A percentile compares a stretch with the other conserved stretches of the same genome.
Evolutionary conservation across 768 basidiomycete genomes (phyloP).

Genomic region (Lentinula raphanica): DNA sequence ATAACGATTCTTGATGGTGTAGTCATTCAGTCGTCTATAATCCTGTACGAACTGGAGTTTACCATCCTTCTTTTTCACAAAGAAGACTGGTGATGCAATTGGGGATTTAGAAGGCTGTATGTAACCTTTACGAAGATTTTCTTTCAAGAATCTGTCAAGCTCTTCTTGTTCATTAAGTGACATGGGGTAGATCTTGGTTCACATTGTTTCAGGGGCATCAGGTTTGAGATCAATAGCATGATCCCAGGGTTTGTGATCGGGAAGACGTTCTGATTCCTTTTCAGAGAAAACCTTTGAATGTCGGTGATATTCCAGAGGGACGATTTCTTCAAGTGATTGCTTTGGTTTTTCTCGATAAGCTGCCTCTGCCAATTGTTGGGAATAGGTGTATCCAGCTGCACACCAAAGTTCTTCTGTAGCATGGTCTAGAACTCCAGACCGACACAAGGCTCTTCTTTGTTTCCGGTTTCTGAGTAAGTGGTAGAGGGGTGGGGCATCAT

Average conservation of each 20-base stretch:
- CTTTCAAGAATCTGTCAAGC: background rate
- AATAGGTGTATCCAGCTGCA: background rate
- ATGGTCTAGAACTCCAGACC: background rate
- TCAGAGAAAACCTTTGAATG: constrained; percentile 22
- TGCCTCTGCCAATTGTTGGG: background rate
- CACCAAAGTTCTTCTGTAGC: background rate
- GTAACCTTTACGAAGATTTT: constrained; percentile 13
- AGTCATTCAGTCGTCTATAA: too few relatives aligned
- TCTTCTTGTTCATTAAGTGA: constrained; percentile 21
- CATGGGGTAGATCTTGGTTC: constrained; percentile 24
- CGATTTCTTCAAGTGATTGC: constrained; percentile 2
- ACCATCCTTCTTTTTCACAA: constrained; percentile 22
- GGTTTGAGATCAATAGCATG: constrained; percentile 24
- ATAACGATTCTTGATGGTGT: too few relatives aligned
- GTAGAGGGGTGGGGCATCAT: background rate
- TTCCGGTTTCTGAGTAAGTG: background rate
- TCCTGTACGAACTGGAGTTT: constrained; percentile 16
- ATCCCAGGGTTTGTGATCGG: constrained; percentile 22
- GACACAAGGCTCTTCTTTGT: background rate
- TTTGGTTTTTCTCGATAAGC: background rate
- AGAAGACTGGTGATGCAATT: constrained; percentile 16
- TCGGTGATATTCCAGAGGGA: constrained; percentile 9
- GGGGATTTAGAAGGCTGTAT: constrained; percentile 18
- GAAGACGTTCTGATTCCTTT: constrained; percentile 18
- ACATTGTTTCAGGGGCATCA: constrained; percentile 16